phyloP scores from a whole-genome alignment of 75 land plant genomes.

The Azolla pinnata region DNA sequence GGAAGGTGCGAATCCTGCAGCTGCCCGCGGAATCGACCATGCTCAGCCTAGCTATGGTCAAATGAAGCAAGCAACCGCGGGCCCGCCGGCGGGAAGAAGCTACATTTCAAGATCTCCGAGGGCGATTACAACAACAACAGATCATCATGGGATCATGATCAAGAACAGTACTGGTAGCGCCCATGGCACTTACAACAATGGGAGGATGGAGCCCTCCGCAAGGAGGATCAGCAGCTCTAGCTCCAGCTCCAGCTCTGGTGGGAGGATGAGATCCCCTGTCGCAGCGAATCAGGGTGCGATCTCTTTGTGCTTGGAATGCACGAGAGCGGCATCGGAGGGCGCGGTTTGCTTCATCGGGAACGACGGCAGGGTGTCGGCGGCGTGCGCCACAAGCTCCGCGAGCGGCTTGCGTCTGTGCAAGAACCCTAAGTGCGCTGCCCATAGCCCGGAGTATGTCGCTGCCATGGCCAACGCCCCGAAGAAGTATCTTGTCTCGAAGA shows the following conservation, averaged over 20 bases:
- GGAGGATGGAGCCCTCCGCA: neutral
- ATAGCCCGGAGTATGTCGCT: slow-evolving; percentile 4
- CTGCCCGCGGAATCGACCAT: no score
- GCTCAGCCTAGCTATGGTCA: no score
- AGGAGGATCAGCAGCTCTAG: no score
- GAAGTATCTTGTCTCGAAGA: slow-evolving; percentile 5
- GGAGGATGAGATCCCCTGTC: neutral
- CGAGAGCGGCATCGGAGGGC: neutral
- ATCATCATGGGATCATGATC: neutral
- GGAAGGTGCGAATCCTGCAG: no score
- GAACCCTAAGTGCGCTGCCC: slow-evolving; percentile 4
- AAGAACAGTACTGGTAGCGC: no score
- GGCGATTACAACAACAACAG: neutral
- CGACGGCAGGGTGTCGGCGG: slow-evolving; percentile 4
- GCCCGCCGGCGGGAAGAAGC: no score
- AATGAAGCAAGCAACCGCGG: no score
- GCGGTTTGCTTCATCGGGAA: neutral
- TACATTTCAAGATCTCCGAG: neutral
- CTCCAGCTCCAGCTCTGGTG: no score
- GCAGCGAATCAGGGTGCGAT: neutral
- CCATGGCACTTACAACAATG: neutral
- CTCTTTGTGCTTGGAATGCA: slow-evolving; percentile 3
- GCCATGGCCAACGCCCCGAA: neutral
- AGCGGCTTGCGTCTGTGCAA: neutral
- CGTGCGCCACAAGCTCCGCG: neutral